Conservation (phyloP, 2,329 filamentous ascomycete species). For the Cladophialophora exuberans region DNA sequence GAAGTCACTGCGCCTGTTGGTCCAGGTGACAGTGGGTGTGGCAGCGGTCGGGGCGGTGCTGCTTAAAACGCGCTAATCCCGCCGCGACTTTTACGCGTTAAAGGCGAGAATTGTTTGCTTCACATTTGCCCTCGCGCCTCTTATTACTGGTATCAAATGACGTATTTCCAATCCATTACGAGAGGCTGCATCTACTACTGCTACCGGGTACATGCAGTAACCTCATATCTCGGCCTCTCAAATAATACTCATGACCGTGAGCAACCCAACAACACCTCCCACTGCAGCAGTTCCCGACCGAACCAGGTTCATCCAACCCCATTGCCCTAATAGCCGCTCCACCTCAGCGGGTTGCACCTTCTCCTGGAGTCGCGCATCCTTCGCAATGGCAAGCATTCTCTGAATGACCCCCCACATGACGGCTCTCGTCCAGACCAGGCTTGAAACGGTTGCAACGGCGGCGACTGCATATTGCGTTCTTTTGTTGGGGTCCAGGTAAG, state of each 20-base stretch:
- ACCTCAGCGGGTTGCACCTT: slow-evolving; percentile 16
- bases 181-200: too few species aligned
- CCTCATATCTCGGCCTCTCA: not conserved
- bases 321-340: slow-evolving; percentile 10
- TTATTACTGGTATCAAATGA: too few species aligned
- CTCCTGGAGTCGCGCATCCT: not conserved
- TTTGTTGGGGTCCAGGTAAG: slow-evolving; percentile 16
- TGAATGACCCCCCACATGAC: slow-evolving; percentile 17
- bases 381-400: slow-evolving; percentile 12
- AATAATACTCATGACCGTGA: slow-evolving; percentile 1
- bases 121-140: too few species aligned
- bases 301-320: slow-evolving; percentile 28
- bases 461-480: slow-evolving; percentile 13
- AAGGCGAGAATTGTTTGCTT: too few species aligned
- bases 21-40: too few species aligned
- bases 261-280: slow-evolving; percentile 17
- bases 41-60: not conserved
- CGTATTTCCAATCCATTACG: too few species aligned
- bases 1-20: slow-evolving; percentile 2
- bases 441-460: slow-evolving; percentile 5
- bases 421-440: slow-evolving; percentile 3
- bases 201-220: too few species aligned
- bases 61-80: not conserved
- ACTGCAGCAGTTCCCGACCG: slow-evolving; percentile 19
- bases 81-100: not conserved